Evolutionary conservation across 1,284 basidiomycete species (phyloP).

Genomic region (Cutaneotrichosporon cutaneum): DNA sequence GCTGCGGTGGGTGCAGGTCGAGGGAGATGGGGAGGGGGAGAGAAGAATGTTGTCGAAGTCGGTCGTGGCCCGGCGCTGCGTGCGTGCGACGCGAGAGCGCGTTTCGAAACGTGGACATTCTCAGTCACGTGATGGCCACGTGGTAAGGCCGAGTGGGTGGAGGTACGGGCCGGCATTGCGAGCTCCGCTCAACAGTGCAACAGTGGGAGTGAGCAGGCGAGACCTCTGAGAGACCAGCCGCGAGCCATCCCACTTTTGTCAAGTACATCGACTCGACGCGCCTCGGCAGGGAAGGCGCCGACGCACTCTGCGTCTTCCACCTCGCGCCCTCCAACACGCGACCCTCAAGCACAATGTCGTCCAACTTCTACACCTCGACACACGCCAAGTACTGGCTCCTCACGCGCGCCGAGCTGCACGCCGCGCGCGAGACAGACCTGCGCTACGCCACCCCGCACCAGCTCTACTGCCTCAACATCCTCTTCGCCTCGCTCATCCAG

Average conservation of each 20-base stretch:
- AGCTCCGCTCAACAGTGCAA: too few relatives aligned
- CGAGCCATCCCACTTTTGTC: not conserved
- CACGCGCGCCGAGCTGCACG: slow-evolving; percentile 69
- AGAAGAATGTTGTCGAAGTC: slow-evolving; percentile 10
- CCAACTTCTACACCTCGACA: slow-evolving; percentile 48
- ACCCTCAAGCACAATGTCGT: slow-evolving; percentile 36
- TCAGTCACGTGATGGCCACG: slow-evolving; percentile 4
- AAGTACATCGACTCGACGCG: not conserved
- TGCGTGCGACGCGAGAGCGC: slow-evolving; percentile 3
- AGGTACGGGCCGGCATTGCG: not conserved
- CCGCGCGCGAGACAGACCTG: slow-evolving; percentile 72
- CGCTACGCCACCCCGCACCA: slow-evolving; percentile 72
- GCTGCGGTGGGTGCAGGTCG: not conserved
- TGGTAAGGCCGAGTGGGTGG: not conserved
- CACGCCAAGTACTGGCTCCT: slow-evolving; percentile 68
- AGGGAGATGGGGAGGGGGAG: not conserved
- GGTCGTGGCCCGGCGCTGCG: not conserved
- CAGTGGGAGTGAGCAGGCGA: not conserved
- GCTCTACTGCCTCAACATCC: slow-evolving; percentile 75
- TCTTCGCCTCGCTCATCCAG: slow-evolving; percentile 79
- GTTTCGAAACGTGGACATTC: slow-evolving; percentile 8
- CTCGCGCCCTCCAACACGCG: not conserved
- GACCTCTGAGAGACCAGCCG: too few relatives aligned
- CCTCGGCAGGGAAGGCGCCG: not conserved
- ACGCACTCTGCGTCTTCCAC: not conserved